phyloP scores from a whole-genome alignment of 495 filamentous ascomycete genomes.

The Aspergillus homomorphus region DNA sequence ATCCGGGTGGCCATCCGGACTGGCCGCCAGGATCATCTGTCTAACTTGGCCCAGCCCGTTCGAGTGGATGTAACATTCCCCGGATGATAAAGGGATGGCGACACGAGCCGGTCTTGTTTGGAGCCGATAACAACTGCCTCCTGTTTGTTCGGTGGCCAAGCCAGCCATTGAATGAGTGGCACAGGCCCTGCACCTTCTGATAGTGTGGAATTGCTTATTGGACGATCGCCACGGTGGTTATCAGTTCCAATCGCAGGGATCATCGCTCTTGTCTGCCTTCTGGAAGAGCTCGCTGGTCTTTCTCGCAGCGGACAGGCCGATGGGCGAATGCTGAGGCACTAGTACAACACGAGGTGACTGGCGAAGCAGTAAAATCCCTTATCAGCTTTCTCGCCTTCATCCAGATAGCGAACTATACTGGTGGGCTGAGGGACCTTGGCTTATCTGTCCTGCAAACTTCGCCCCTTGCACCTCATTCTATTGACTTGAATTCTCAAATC shows the following conservation, averaged over 20 bases:
- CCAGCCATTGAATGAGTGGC: background rate
- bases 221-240: background rate
- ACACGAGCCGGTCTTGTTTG: background rate
- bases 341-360: background rate
- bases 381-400: background rate
- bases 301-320: background rate
- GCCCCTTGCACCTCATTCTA: too few relatives aligned
- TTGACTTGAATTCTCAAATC: too few relatives aligned
- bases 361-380: background rate
- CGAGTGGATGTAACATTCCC: conserved; percentile 1
- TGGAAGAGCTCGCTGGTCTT: background rate
- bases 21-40: background rate
- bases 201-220: background rate
- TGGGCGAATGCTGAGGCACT: background rate
- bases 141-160: background rate
- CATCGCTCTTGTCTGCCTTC: background rate
- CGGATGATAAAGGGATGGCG: background rate
- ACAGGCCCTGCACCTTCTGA: background rate
- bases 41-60: background rate
- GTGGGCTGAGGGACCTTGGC: background rate
- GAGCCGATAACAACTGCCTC: background rate
- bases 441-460: background rate
- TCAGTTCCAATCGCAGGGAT: background rate
- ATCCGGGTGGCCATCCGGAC: background rate
- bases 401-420: background rate